Percentiles rank a stretch among this genome's conserved stretches.
phyloP scores from a whole-genome alignment of 139 green algal species.

The Limnomonas spitsbergensis region DNA sequence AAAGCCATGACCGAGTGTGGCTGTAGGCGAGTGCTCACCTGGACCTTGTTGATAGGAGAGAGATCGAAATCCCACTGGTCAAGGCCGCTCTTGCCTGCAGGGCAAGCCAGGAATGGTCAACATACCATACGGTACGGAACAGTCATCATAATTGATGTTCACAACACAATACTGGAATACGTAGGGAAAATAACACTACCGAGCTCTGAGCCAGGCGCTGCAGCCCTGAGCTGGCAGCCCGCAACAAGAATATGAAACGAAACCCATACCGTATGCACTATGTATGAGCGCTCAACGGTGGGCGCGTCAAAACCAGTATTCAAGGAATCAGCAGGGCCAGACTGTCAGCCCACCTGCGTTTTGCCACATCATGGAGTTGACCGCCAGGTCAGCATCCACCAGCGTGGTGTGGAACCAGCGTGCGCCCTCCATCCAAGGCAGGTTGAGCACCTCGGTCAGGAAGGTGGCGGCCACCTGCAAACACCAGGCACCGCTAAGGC shows the following conservation, averaged over 20 bases:
- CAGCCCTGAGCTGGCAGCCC: too few relatives aligned
- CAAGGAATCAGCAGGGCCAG: background rate
- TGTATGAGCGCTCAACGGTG: background rate
- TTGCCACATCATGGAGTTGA: constrained; percentile 78
- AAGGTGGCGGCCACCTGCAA: constrained; percentile 64
- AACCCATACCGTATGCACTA: too few relatives aligned
- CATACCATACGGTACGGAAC: too few relatives aligned
- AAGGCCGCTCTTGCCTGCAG: constrained; percentile 44
- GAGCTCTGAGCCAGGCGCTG: too few relatives aligned
- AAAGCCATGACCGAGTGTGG: too few relatives aligned
- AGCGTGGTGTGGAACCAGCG: constrained; percentile 66
- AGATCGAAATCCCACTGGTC: constrained; percentile 71
- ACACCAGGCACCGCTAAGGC: too few relatives aligned
- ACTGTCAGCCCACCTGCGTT: constrained; percentile 38
- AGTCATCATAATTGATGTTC: too few relatives aligned
- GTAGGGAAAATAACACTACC: too few relatives aligned
- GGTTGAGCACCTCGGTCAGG: constrained; percentile 78
- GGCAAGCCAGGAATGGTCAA: background rate
- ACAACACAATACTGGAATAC: too few relatives aligned
- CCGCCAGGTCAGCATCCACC: constrained; percentile 69
- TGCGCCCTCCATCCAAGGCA: constrained; percentile 47
- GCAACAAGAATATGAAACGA: too few relatives aligned
- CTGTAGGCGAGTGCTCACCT: too few relatives aligned
- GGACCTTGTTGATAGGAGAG: constrained; percentile 39
- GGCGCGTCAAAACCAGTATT: background rate